Evolutionary conservation across 2,329 filamentous ascomycete species (phyloP).

Genomic region (Dactylellina drechsleri): DNA sequence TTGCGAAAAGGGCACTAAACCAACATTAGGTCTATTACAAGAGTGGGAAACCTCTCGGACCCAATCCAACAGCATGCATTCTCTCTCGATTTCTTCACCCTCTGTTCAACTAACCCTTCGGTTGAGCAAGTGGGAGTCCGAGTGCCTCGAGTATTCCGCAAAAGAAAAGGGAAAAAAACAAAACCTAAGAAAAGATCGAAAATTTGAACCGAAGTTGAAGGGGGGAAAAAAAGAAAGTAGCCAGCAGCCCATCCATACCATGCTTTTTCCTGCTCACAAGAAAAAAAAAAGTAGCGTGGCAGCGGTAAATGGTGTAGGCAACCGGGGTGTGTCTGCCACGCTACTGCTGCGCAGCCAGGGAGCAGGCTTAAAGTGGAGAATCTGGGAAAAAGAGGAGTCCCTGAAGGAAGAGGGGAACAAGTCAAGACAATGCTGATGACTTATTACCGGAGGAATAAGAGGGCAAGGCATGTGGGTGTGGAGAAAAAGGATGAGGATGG

Average conservation of each 20-base stretch:
- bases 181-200: constrained; percentile 28
- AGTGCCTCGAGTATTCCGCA: neutral
- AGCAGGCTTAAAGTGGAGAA: constrained; percentile 44
- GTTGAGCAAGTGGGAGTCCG: constrained; percentile 36
- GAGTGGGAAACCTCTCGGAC: neutral
- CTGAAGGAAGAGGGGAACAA: neutral
- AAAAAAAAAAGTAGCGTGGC: constrained; percentile 53
- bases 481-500: constrained; percentile 20
- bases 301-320: constrained; percentile 55
- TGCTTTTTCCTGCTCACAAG: constrained; percentile 13
- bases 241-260: neutral
- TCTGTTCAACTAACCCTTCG: constrained; percentile 23
- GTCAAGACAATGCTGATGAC: neutral
- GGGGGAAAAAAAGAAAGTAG: constrained; percentile 36
- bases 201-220: constrained; percentile 51
- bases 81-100: constrained; percentile 18
- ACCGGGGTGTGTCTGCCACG: constrained; percentile 55
- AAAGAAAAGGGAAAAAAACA: constrained; percentile 22
- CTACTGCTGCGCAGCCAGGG: constrained; percentile 54
- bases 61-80: constrained; percentile 32
- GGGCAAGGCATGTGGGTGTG: constrained; percentile 18
- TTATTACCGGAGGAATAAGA: neutral
- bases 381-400: neutral
- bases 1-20: constrained; percentile 21
- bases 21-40: constrained; percentile 27